Percentiles rank a stretch among this genome's conserved stretches.
phyloP scores from a whole-genome alignment of 352 stramenopile species.

The Peronospora farinosa region DNA sequence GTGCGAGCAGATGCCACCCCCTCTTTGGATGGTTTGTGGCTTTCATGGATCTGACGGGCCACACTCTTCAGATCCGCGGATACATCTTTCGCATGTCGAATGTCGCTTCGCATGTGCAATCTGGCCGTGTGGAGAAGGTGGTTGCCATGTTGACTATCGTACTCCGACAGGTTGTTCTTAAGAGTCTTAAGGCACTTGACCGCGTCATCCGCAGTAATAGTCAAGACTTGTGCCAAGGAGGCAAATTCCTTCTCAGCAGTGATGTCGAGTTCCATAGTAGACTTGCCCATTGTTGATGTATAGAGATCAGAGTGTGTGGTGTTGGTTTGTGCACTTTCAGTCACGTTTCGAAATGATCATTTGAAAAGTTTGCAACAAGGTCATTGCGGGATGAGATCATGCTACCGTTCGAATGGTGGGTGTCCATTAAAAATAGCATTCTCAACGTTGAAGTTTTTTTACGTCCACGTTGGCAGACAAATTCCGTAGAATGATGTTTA shows the following conservation, averaged over 20 bases:
- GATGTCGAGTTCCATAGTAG: neutral
- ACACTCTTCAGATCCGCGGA: conserved; percentile 17
- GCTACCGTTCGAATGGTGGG: too few relatives aligned
- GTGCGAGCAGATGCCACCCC: conserved; percentile 13
- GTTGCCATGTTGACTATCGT: conserved; percentile 18
- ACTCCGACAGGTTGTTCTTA: conserved; percentile 22
- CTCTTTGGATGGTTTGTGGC: conserved; percentile 10
- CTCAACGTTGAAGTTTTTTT: neutral
- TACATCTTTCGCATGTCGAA: conserved; percentile 20
- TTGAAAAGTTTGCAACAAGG: neutral
- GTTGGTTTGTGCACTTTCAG: conserved; percentile 5
- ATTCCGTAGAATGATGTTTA: too few relatives aligned
- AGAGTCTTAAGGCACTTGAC: conserved; percentile 15
- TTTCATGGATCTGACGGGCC: conserved; percentile 15
- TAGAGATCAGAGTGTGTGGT: too few relatives aligned
- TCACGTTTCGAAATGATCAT: conserved; percentile 15
- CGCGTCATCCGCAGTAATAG: conserved; percentile 14
- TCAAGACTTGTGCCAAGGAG: conserved; percentile 11
- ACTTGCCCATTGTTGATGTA: neutral
- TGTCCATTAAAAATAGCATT: conserved; percentile 1
- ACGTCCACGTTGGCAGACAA: too few relatives aligned
- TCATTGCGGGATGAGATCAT: neutral
- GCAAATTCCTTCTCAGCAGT: conserved; percentile 16
- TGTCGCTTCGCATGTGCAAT: conserved; percentile 20
- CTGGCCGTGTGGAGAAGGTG: conserved; percentile 13